Evolutionary conservation across 108 stramenopile genomes (phyloP).

Genomic region (Skeletonema potamos): DNA sequence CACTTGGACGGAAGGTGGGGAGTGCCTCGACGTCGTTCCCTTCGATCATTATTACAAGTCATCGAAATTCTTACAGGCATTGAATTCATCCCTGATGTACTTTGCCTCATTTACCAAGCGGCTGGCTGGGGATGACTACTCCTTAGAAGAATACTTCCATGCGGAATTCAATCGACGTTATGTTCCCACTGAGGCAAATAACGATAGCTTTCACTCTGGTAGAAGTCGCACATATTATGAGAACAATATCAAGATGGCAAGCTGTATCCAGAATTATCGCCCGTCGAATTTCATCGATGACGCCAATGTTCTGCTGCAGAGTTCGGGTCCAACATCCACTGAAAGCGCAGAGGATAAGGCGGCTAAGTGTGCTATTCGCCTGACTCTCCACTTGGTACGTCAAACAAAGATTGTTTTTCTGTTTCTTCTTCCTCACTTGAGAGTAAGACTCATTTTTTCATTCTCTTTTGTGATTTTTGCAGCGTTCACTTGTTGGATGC

Average conservation of each 20-base stretch:
- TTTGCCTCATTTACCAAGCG: slow-evolving; percentile 19
- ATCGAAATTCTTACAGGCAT: slow-evolving; percentile 28
- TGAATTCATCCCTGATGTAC: slow-evolving; percentile 11
- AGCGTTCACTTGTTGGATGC: slow-evolving; percentile 58
- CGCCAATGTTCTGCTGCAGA: slow-evolving; percentile 5
- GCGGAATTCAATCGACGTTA: slow-evolving; percentile 21
- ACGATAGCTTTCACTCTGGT: not conserved
- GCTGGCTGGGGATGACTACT: slow-evolving; percentile 10
- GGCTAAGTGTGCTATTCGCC: not conserved
- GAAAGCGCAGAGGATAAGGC: not conserved
- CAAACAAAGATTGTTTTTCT: not conserved
- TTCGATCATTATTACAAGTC: slow-evolving; percentile 32
- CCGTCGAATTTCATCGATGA: slow-evolving; percentile 47
- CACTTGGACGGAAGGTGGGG: slow-evolving; percentile 24
- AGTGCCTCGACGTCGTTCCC: slow-evolving; percentile 20
- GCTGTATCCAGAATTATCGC: slow-evolving; percentile 18
- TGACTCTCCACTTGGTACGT: not conserved
- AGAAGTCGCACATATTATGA: not conserved
- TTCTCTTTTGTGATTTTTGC: slow-evolving; percentile 54
- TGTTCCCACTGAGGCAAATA: not conserved
- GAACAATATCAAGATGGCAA: not conserved
- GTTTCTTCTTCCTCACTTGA: slow-evolving; percentile 2
- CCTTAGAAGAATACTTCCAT: slow-evolving; percentile 24
- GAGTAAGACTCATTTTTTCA: slow-evolving; percentile 57
- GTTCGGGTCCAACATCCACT: not conserved